Conservation (phyloP, 2,329 filamentous ascomycete genomes). For the Colletotrichum tropicale region DNA sequence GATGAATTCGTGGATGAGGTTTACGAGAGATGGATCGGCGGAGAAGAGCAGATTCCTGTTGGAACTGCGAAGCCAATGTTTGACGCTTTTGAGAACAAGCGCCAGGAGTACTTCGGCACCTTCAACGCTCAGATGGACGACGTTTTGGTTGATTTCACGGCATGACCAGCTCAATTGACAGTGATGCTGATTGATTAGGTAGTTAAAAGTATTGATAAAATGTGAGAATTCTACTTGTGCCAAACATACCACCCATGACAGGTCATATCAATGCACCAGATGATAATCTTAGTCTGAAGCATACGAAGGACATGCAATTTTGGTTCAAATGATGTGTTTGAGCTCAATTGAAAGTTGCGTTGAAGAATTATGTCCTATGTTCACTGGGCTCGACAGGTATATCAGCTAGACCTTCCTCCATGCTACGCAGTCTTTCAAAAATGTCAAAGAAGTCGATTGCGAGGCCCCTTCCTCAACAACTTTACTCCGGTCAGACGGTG, state of each 20-base stretch:
- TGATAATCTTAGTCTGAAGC: too few relatives aligned
- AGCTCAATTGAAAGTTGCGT: not conserved
- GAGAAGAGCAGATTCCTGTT: slow-evolving; percentile 38
- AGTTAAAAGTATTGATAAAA: not conserved
- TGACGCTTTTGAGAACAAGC: not conserved
- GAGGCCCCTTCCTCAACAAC: not conserved
- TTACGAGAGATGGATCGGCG: slow-evolving; percentile 42
- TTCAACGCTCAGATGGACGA: not conserved
- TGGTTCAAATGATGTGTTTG: not conserved
- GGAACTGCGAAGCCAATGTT: not conserved
- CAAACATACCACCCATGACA: not conserved
- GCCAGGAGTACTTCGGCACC: not conserved
- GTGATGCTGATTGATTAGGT: too few relatives aligned
- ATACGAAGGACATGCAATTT: too few relatives aligned
- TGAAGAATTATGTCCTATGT: too few relatives aligned
- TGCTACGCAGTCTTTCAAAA: not conserved
- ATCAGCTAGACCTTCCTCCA: not conserved
- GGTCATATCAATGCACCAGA: too few relatives aligned
- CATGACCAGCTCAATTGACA: slow-evolving; percentile 11
- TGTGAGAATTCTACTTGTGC: not conserved
- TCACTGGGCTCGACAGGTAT: not conserved
- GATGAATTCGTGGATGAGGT: slow-evolving; percentile 47
- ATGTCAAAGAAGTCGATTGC: not conserved
- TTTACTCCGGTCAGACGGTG: not conserved
- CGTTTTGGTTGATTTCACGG: slow-evolving; percentile 19